These are phyloP conservation scores for Yamadazyma siamensis DNA, from an alignment of 1,139 yeast genomes.

Conservation along the genomic window DNA sequence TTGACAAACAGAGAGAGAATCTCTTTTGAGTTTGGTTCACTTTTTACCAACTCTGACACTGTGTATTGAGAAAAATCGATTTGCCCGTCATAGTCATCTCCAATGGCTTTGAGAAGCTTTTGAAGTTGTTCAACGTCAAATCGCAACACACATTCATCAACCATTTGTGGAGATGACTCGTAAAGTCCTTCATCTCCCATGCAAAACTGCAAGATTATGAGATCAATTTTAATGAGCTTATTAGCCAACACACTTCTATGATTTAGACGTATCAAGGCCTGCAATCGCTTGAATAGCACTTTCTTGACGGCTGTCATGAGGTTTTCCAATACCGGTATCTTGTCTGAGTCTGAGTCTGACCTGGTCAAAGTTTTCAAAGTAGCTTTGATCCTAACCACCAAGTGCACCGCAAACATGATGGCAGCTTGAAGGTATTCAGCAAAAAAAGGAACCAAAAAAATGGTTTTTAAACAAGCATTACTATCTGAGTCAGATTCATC, in stretches of 20 bases:
- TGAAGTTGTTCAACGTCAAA: slow-evolving; percentile 4
- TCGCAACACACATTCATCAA: slow-evolving; percentile 2
- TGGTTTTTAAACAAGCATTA: too few relatives aligned
- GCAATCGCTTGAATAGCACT: slow-evolving; percentile 6
- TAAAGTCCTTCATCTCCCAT: slow-evolving; percentile 12
- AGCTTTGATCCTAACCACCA: slow-evolving; percentile 9
- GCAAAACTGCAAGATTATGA: slow-evolving; percentile 5
- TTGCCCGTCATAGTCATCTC: too few relatives aligned
- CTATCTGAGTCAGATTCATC: too few relatives aligned
- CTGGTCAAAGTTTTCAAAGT: background rate
- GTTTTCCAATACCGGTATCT: background rate
- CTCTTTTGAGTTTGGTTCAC: slow-evolving; percentile 4
- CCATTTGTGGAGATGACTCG: slow-evolving; percentile 8
- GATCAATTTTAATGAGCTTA: slow-evolving; percentile 6
- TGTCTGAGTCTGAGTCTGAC: background rate
- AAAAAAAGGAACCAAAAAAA: too few relatives aligned
- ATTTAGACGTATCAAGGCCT: slow-evolving; percentile 7
- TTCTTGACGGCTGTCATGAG: slow-evolving; percentile 4
- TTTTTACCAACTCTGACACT: slow-evolving; percentile 7
- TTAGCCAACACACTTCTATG: slow-evolving; percentile 8
- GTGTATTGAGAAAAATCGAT: too few relatives aligned
- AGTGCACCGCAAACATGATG: slow-evolving; percentile 1
- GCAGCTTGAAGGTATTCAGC: too few relatives aligned
- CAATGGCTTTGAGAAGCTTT: slow-evolving; percentile 1
- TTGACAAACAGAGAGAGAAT: slow-evolving; percentile 7